Evolutionary conservation across 2,329 filamentous ascomycete species (phyloP), one percentile per base, ranked within the genome.

Genomic region (Colletotrichum incanum): DNA sequence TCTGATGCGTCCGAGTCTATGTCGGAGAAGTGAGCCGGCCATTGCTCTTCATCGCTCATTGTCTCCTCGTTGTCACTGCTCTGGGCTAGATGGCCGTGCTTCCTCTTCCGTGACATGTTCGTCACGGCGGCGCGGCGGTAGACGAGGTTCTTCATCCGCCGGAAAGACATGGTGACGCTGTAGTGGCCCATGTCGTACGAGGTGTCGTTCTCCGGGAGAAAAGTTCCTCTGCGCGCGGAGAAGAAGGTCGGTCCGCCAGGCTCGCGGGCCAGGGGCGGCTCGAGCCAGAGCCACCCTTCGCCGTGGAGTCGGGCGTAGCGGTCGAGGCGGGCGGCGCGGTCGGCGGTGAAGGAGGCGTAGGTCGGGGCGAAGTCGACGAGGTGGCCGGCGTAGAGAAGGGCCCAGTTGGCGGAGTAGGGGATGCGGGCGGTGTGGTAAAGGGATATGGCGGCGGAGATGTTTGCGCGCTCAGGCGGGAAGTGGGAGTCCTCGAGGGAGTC

Each of bases 211-310:
- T 76, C 67, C 8, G 83, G 76, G 34, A 66, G 45, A 58, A 78
- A 79, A 18, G 79, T 58, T 23, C 79, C 78, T 58, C 79, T 82
- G 64, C 79, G 82, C 26, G 79, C 82, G 9, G 60, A 65, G 60
- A 79, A 49, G 23, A 74, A 67, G 7, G 58, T 50, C 3, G 74
- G 64, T 1, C 61, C 74, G 2, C 37, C 75, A 20, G 58, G 60
- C 31, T 73, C 52, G 16, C 77, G 76, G 28, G 79, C 74, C 2
- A 86, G 76, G 0, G 85, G 84, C 4, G 82, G 80, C 70, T 87
- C 85, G 65, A 83, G 84, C 84, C 84, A 87, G 16, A 86, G 79
- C 82, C 83, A 86, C 11, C 84, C 84, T 1, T 78, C 75, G 2
- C 85, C 85, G 73, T 84, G 72, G 14, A 73, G 54, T 5, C 74